A percentile compares a stretch with the other conserved stretches of the same genome.
Conservation (phyloP, 805 yeast genomes). For the Yarrowia sp. region DNA sequence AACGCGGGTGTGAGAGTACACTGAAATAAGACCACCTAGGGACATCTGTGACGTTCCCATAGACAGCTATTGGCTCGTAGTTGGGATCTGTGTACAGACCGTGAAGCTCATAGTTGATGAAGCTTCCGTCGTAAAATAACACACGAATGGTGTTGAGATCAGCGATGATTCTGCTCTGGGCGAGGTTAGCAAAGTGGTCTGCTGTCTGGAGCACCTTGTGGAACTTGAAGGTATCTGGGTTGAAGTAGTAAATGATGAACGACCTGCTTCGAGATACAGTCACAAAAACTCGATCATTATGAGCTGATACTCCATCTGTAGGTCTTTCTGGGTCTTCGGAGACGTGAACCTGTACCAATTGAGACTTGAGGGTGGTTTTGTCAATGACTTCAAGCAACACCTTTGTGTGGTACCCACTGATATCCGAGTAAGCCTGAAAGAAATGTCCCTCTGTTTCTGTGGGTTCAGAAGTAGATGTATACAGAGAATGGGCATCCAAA, state of each 20-base stretch:
- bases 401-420: not conserved
- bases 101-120: constrained; percentile 9
- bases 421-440: not conserved
- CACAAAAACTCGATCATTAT: constrained; percentile 1
- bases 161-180: not conserved
- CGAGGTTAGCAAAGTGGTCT: not conserved
- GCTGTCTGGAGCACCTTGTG: not conserved
- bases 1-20: not conserved
- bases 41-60: not conserved
- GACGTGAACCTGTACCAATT: not conserved
- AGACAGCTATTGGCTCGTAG: not conserved
- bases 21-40: not conserved
- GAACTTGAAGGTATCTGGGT: not conserved
- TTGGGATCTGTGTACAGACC: not conserved
- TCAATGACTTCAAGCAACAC: constrained; percentile 2
- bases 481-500: not conserved
- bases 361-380: not conserved
- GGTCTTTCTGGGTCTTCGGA: not conserved
- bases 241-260: not conserved
- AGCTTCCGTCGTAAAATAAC: not conserved
- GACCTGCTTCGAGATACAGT: not conserved
- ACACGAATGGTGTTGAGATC: constrained; percentile 9
- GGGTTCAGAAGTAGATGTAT: constrained; percentile 2
- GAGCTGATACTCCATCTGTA: not conserved
- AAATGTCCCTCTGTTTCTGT: not conserved